Percentiles rank a stretch among this genome's conserved stretches.
These are phyloP conservation scores for Hyphopichia fennica DNA, from an alignment of 1,139 yeast species.

Conservation along the genomic window DNA sequence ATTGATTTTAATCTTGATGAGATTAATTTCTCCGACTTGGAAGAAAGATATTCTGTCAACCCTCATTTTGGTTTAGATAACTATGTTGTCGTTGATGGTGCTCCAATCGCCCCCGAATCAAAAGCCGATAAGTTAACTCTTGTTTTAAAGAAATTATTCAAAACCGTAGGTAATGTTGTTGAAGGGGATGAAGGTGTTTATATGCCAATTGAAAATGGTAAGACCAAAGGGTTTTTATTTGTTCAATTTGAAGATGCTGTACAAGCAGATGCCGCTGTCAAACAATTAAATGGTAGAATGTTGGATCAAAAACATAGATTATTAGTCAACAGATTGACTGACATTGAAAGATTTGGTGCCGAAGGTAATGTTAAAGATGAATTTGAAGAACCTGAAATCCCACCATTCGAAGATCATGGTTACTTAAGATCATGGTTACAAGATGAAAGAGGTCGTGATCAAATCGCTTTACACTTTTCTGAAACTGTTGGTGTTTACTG, in stretches of 20 bases:
- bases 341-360: constrained; percentile 78
- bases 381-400: constrained; percentile 68
- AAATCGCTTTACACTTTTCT: constrained; percentile 74
- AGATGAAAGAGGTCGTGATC: constrained; percentile 90
- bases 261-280: constrained; percentile 77
- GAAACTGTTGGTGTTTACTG: constrained; percentile 86
- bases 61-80: constrained; percentile 67
- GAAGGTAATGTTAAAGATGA: constrained; percentile 64
- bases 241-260: constrained; percentile 73
- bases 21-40: constrained; percentile 86
- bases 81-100: constrained; percentile 89
- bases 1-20: constrained; percentile 50
- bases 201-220: constrained; percentile 81
- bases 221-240: constrained; percentile 84
- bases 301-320: constrained; percentile 92
- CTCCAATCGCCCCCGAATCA: constrained; percentile 90
- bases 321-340: constrained; percentile 77
- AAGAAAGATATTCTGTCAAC: constrained; percentile 67
- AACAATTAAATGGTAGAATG: constrained; percentile 81
- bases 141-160: constrained; percentile 79
- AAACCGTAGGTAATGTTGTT: constrained; percentile 65
- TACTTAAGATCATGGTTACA: constrained; percentile 89
- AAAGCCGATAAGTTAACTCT: constrained; percentile 83
- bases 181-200: constrained; percentile 68
- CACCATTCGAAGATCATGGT: constrained; percentile 72